Evolutionary conservation across 257 asterid genomes (phyloP), one percentile per base, ranked within the genome.

Genomic region (Capsicum chinense): DNA sequence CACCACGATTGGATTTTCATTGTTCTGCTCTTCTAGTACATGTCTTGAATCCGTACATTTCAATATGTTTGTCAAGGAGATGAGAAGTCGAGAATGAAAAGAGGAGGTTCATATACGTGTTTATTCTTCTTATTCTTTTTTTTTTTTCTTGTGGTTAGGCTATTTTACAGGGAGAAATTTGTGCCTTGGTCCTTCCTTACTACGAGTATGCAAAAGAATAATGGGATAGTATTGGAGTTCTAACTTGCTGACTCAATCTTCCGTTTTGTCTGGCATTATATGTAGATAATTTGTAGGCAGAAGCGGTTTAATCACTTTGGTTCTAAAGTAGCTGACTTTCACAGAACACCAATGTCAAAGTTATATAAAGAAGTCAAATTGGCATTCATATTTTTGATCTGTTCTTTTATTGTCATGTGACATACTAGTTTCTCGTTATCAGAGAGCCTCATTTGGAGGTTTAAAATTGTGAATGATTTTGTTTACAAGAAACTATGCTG

Each of bases 251-350:
- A 19, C 19, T 74, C 44, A 74, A 2, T 48, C 44, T 52, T 19
- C 48, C 17, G 0, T 52, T 48, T 73, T 73, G 7, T 73, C 44
- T 39, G 50, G 13, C 62, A 0, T 48, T 12, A 13, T 48, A 7
- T 21, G 80, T 4, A 19, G 44, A 74, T 74, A 50, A 3, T 74
- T 47, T 73, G 6, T 21, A 19, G 62, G 80, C 80, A 48, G 58
- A 74, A 74, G 80, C 80, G 48, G 80, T 13, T 13, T 11, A n/a
- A 74, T 48, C 60, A 74, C 80, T 74, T 74, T 48, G 7, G 80
- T 19, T 74, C 0, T 74, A 19, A 74, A 74, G 42, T 19, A 26
- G 80, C 44, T 0, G 80, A 21, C 60, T 74, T 3, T 12, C 19
- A 48, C 12, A 19, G 60, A 44, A 74, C 80, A 6, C 60, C 44